Evolutionary conservation across 2,329 filamentous ascomycete genomes (phyloP), one percentile per base, ranked within the genome.

Genomic region (Arthroderma sp.): DNA sequence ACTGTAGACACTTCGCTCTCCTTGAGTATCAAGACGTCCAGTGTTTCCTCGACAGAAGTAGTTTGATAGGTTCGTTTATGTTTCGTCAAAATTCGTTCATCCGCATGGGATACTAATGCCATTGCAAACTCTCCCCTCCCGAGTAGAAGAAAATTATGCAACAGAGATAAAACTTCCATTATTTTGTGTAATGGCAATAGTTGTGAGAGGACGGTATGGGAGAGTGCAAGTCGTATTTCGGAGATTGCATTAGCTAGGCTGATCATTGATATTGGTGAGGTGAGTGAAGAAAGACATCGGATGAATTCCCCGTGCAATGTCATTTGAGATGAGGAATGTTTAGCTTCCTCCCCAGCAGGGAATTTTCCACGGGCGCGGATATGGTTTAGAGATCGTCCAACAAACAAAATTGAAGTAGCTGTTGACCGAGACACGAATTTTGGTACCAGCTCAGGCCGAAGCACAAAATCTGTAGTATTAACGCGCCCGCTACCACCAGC

Each of bases 71-170:
- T 76, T 61, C 83, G 76, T 63, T 79, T 82, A 78, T 87, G 88
- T 54, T 88, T 83, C 62, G 81, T 84, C n/a, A 82, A 80, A 23
- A 93, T 80, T 63, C 84, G 86, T 56, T 86, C 82, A 63, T 96
- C 89, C 0, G 91, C 89, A 72, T 96, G 88, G 37, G 85, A 81
- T 0, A 94, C 88, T 25, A 98, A 73, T 0, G 87, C 85, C 72
- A 93, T 84, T 19, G 91, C 89, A 69, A 98, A 98, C 69, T 97
- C 93, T 55, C 91, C 91, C 35, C 88, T 81, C 0, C 87, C 86
- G 0, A 98, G 78, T 1, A 98, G 79, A 63, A 96, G 88, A 71
- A 95, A 96, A 58, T 93, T 85, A 52, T 91, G 81, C 0, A 96
- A 77, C 7, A 96, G 77, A 28, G 83, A 81, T 13, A 97, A 75